Evolutionary conservation across 352 stramenopile genomes (phyloP).

Genomic region (Globisporangium parvum): DNA sequence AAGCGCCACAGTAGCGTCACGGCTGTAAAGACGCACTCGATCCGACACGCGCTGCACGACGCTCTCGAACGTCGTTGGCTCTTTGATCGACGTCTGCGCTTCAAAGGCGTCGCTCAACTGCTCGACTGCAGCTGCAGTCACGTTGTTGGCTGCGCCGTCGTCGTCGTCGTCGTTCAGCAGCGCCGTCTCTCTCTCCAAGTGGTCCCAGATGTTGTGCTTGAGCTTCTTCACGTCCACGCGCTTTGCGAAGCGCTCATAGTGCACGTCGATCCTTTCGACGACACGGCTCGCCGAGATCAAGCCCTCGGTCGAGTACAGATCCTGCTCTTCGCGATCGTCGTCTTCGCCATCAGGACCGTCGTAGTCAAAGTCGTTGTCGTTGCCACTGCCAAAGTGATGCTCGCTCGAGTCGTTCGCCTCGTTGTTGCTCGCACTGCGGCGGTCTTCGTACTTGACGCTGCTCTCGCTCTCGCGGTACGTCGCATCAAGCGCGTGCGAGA

Average conservation of each 20-base stretch:
- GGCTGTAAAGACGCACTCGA: conserved; percentile 34
- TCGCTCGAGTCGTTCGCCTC: background rate
- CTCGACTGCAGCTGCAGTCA: conserved; percentile 9
- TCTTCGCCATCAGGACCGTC: conserved; percentile 4
- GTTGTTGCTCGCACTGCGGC: background rate
- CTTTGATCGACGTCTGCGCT: conserved; percentile 6
- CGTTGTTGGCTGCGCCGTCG: background rate
- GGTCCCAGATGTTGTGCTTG: conserved; percentile 94
- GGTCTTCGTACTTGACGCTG: background rate
- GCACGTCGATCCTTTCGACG: conserved; percentile 92
- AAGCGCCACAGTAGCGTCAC: too few species aligned
- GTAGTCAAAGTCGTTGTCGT: conserved; percentile 31
- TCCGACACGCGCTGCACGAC: conserved; percentile 87
- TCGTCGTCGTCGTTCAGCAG: conserved; percentile 15
- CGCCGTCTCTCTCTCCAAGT: conserved; percentile 45
- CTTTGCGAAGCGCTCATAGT: conserved; percentile 94
- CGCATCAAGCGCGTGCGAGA: conserved; percentile 16
- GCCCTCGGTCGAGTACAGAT: conserved; percentile 40
- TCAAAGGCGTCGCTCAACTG: conserved; percentile 14
- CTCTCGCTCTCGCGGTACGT: conserved; percentile 27
- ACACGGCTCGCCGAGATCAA: conserved; percentile 87
- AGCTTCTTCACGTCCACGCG: conserved; percentile 96
- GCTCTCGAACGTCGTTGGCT: conserved; percentile 79
- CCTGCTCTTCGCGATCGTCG: conserved; percentile 17
- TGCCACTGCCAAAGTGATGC: conserved; percentile 1